Evolutionary conservation across 805 yeast species (phyloP).

Genomic region (Saccharomycodes ludwigii): DNA sequence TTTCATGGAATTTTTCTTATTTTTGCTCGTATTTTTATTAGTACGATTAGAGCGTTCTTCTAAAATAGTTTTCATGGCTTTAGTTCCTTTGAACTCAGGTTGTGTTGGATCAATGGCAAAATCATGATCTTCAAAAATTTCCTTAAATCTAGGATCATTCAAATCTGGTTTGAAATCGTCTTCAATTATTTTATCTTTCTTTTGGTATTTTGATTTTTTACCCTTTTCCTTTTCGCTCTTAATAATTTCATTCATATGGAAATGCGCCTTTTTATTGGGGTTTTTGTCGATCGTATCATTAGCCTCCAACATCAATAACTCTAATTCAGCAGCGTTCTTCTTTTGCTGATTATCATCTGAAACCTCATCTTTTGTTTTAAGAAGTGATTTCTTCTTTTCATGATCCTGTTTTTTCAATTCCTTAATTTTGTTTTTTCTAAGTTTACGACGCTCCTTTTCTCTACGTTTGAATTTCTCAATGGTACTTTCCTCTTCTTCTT

Average conservation of each 20-base stretch:
- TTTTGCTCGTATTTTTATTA: constrained; percentile 11
- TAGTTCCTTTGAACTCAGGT: constrained; percentile 81
- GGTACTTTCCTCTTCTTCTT: constrained; percentile 52
- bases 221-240: constrained; percentile 58
- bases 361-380: constrained; percentile 17
- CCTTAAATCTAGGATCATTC: constrained; percentile 75
- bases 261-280: constrained; percentile 41
- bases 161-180: constrained; percentile 56
- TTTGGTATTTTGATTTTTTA: constrained; percentile 35
- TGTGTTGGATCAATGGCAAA: constrained; percentile 90
- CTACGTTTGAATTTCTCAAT: constrained; percentile 72
- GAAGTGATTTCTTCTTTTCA: constrained; percentile 35
- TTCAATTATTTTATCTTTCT: constrained; percentile 38
- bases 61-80: constrained; percentile 74
- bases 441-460: constrained; percentile 85
- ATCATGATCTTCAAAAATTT: constrained; percentile 72
- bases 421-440: constrained; percentile 67
- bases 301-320: constrained; percentile 58
- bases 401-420: constrained; percentile 40
- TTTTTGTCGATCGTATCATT: constrained; percentile 26
- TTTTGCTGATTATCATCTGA: constrained; percentile 24
- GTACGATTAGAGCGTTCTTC: constrained; percentile 56
- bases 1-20: constrained; percentile 12
- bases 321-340: constrained; percentile 56
- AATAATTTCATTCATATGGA: constrained; percentile 65